phyloP scores from a whole-genome alignment of 306 rosid genomes.

The Alnus rubra region DNA sequence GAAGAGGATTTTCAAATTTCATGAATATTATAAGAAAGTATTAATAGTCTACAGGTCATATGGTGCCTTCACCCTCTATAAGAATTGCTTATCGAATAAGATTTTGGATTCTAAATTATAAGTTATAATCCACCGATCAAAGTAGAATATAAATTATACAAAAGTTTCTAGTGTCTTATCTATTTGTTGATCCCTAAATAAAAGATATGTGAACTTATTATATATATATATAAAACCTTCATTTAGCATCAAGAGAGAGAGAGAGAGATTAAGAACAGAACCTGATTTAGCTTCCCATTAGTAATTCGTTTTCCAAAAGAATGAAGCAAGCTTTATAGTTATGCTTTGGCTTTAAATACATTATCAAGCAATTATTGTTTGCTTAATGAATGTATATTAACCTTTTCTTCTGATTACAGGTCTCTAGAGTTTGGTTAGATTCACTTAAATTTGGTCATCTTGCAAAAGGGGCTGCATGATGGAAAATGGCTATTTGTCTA shows the following conservation, averaged over 20 bases:
- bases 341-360: neutral
- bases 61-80: too few species aligned
- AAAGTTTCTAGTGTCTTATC: too few species aligned
- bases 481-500: neutral
- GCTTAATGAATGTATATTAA: neutral
- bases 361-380: neutral
- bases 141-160: too few species aligned
- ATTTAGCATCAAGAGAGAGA: neutral
- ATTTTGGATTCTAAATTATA: too few species aligned
- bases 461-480: conserved; percentile 1
- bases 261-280: neutral
- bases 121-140: too few species aligned
- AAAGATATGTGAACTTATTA: too few species aligned
- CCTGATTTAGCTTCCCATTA: neutral
- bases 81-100: too few species aligned
- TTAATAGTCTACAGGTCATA: too few species aligned
- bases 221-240: neutral
- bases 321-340: neutral
- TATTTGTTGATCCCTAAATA: too few species aligned
- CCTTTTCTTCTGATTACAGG: neutral
- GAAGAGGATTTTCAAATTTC: too few species aligned
- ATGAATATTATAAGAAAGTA: too few species aligned
- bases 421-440: neutral
- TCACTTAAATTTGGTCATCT: neutral
- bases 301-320: neutral